These are phyloP conservation scores for Gossypium lobatum DNA, from an alignment of 441 rosid genomes.

Conservation along the genomic window DNA sequence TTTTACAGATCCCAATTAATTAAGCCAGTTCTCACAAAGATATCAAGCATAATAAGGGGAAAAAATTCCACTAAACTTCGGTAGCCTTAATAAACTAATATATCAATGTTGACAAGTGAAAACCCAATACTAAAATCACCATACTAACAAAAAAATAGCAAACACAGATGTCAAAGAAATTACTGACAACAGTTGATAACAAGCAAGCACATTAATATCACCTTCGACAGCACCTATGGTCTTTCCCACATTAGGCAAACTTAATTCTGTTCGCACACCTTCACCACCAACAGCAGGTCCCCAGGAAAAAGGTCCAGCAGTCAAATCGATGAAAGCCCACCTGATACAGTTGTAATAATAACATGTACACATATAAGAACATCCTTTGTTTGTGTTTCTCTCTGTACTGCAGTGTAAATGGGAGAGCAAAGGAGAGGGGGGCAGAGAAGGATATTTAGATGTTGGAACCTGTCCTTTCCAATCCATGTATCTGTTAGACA, in stretches of 20 bases:
- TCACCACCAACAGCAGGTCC: constrained; percentile 99
- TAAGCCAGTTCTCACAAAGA: background rate
- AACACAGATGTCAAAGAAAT: background rate
- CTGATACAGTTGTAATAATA: constrained; percentile 34
- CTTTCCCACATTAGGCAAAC: constrained; percentile 91
- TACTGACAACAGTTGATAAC: constrained; percentile 1
- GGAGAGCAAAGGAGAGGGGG: background rate
- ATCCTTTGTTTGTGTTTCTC: background rate
- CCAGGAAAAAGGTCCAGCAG: constrained; percentile 97
- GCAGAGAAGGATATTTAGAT: constrained; percentile 20
- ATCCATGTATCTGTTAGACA: constrained; percentile 97
- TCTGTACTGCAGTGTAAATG: background rate
- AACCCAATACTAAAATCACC: background rate
- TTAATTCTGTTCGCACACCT: constrained; percentile 87
- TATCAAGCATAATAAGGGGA: background rate
- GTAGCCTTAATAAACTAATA: background rate
- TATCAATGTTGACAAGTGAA: background rate
- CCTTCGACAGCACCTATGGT: constrained; percentile 98
- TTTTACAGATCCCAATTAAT: background rate
- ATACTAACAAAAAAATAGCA: constrained; percentile 1
- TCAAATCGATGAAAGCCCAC: constrained; percentile 94
- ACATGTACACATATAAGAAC: background rate
- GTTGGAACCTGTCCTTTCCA: constrained; percentile 79
- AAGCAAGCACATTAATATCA: constrained; percentile 19
- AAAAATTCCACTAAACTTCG: background rate